These are phyloP conservation scores for Evansstolkia leycettana DNA, from an alignment of 495 filamentous ascomycete genomes.

Conservation along the genomic window DNA sequence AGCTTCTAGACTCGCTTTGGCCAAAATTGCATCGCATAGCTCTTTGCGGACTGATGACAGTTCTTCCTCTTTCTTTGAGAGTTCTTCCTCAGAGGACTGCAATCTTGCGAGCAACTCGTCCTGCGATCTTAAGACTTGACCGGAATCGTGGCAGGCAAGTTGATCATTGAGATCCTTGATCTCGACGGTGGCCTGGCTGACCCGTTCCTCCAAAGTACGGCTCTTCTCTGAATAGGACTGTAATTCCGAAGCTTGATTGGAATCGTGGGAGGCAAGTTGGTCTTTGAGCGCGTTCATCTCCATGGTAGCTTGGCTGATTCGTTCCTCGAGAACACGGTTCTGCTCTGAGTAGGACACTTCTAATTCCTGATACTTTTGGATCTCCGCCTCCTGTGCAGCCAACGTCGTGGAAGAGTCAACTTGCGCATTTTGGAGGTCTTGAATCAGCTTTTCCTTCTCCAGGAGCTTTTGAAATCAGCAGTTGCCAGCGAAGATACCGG, in stretches of 20 bases:
- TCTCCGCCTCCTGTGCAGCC: conserved; percentile 10
- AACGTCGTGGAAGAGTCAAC: conserved; percentile 7
- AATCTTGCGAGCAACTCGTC: conserved; percentile 6
- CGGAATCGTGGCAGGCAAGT: too few species aligned
- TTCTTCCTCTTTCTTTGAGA: conserved; percentile 9
- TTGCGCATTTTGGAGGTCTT: not conserved
- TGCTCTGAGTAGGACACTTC: conserved; percentile 10
- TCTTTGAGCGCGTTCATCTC: too few species aligned
- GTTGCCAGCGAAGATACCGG: not conserved
- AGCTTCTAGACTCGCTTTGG: conserved; percentile 9
- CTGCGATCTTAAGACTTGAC: too few species aligned
- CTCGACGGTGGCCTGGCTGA: too few species aligned
- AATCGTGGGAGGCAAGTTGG: too few species aligned
- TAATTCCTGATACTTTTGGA: conserved; percentile 10
- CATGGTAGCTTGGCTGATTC: conserved; percentile 13
- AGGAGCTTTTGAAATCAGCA: not conserved
- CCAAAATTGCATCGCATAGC: conserved; percentile 6
- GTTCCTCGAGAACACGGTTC: conserved; percentile 9
- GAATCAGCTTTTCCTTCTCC: not conserved
- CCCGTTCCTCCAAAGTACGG: too few species aligned
- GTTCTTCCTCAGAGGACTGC: conserved; percentile 1
- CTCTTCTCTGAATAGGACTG: not conserved
- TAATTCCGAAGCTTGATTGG: too few species aligned
- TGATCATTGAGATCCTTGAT: too few species aligned
- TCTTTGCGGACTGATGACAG: conserved; percentile 3